These are phyloP conservation scores for Penicillium bialowiezense DNA, from an alignment of 495 filamentous ascomycete species.

Conservation along the genomic window DNA sequence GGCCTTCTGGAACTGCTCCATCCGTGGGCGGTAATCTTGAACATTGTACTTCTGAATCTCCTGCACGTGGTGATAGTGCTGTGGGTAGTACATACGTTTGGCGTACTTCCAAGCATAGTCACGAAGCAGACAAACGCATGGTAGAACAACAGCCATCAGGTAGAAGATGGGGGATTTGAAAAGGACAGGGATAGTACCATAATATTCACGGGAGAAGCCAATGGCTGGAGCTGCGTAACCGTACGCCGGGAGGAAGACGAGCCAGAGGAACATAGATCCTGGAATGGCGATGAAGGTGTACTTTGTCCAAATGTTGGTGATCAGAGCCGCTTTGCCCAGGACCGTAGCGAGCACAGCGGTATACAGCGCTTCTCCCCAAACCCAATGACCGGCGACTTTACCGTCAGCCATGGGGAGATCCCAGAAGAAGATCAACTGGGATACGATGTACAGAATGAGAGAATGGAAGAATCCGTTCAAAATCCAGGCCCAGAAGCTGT, in stretches of 20 bases:
- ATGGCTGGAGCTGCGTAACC: constrained; percentile 85
- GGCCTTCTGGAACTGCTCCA: constrained; percentile 99
- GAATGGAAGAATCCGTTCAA: constrained; percentile 95
- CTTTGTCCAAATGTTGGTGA: constrained; percentile 98
- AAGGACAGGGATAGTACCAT: constrained; percentile 75
- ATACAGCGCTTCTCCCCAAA: constrained; percentile 93
- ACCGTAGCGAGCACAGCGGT: constrained; percentile 88
- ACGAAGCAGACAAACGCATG: constrained; percentile 78
- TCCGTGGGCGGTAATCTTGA: constrained; percentile 95
- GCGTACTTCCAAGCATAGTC: constrained; percentile 84
- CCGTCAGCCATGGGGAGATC: constrained; percentile 77
- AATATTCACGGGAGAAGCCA: constrained; percentile 79
- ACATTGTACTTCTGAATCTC: constrained; percentile 99
- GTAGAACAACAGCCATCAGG: constrained; percentile 77
- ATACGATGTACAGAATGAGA: constrained; percentile 82
- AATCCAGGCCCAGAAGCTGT: constrained; percentile 91
- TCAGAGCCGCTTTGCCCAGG: constrained; percentile 89
- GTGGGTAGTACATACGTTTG: constrained; percentile 94
- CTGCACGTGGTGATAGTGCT: constrained; percentile 97
- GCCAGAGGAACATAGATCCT: constrained; percentile 87
- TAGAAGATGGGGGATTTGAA: constrained; percentile 86
- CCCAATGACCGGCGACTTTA: constrained; percentile 86
- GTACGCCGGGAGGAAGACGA: constrained; percentile 85
- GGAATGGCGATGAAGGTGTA: constrained; percentile 96
- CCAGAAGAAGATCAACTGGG: constrained; percentile 72